Conservation (phyloP, 495 filamentous ascomycete genomes). For the Talaromyces proteolyticus region DNA sequence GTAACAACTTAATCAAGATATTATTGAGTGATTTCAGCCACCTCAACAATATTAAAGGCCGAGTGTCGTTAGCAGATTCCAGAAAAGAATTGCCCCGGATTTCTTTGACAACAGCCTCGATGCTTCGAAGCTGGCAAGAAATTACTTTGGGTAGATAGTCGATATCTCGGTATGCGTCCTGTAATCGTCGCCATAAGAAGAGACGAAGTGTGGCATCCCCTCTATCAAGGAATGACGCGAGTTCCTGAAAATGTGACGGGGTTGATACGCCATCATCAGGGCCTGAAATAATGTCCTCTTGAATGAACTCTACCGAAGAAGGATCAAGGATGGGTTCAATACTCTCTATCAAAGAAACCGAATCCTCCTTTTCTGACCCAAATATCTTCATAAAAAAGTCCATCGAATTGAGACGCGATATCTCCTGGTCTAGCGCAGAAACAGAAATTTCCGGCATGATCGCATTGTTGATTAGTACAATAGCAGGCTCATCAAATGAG, state of each 20-base stretch:
- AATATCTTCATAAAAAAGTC: conserved; percentile 93
- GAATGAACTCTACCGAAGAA: conserved; percentile 41
- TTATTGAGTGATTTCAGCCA: conserved; percentile 76
- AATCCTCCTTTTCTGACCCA: conserved; percentile 55
- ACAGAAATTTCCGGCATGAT: conserved; percentile 86
- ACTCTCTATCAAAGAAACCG: conserved; percentile 78
- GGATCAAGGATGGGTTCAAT: conserved; percentile 88
- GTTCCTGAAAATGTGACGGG: conserved; percentile 51
- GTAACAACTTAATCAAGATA: conserved; percentile 59
- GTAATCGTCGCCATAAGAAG: conserved; percentile 80
- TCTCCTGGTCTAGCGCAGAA: conserved; percentile 76
- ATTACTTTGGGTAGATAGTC: conserved; percentile 80
- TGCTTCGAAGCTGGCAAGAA: conserved; percentile 75
- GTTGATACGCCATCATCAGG: conserved; percentile 10
- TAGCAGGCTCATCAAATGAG: conserved; percentile 31
- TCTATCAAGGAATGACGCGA: conserved; percentile 74
- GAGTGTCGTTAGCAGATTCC: conserved; percentile 51
- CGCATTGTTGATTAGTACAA: conserved; percentile 76
- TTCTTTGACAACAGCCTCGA: conserved; percentile 74
- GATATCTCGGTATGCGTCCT: conserved; percentile 79
- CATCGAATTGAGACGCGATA: conserved; percentile 86
- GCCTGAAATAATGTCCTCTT: conserved; percentile 11
- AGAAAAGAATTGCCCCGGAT: conserved; percentile 58
- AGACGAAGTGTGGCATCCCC: conserved; percentile 76
- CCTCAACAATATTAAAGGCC: conserved; percentile 61